Percentiles rank a stretch among this genome's conserved stretches.
Evolutionary conservation across 257 asterid genomes (phyloP).

Genomic region (Forsythia suspensa): DNA sequence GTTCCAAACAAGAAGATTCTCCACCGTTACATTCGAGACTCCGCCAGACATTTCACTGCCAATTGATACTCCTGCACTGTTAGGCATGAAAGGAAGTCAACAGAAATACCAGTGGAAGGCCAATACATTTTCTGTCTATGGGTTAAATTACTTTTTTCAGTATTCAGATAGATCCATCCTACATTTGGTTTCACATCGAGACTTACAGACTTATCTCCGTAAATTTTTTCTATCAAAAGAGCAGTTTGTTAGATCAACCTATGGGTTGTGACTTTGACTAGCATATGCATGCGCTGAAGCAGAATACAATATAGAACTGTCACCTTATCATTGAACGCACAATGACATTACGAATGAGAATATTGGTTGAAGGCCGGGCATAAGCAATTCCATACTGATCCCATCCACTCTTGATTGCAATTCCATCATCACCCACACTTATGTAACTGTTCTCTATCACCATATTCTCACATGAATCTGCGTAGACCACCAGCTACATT

Average conservation of each 20-base stretch:
- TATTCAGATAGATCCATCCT: neutral
- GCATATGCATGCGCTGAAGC: slow-evolving; percentile 12
- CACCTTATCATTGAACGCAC: slow-evolving; percentile 91
- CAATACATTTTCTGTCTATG: neutral
- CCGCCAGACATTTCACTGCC: slow-evolving; percentile 99
- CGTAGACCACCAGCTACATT: slow-evolving; percentile 25
- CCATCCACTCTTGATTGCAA: slow-evolving; percentile 98
- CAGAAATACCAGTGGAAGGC: slow-evolving; percentile 1
- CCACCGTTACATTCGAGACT: slow-evolving; percentile 65
- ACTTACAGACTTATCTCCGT: neutral
- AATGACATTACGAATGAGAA: slow-evolving; percentile 68
- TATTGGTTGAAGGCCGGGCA: slow-evolving; percentile 75
- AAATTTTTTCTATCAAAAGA: neutral
- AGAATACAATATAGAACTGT: slow-evolving; percentile 9
- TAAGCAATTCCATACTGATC: slow-evolving; percentile 98
- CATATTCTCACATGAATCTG: slow-evolving; percentile 86
- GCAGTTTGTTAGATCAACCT: neutral
- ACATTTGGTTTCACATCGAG: neutral
- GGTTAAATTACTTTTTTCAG: neutral
- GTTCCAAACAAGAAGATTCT: slow-evolving; percentile 81
- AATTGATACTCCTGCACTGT: slow-evolving; percentile 93
- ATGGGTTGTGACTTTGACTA: neutral
- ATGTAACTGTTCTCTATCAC: slow-evolving; percentile 81
- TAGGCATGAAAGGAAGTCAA: slow-evolving; percentile 25
- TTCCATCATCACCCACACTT: slow-evolving; percentile 89